These are phyloP conservation scores for Pleurotus platypus DNA, from an alignment of 768 basidiomycete species.

Conservation along the genomic window DNA sequence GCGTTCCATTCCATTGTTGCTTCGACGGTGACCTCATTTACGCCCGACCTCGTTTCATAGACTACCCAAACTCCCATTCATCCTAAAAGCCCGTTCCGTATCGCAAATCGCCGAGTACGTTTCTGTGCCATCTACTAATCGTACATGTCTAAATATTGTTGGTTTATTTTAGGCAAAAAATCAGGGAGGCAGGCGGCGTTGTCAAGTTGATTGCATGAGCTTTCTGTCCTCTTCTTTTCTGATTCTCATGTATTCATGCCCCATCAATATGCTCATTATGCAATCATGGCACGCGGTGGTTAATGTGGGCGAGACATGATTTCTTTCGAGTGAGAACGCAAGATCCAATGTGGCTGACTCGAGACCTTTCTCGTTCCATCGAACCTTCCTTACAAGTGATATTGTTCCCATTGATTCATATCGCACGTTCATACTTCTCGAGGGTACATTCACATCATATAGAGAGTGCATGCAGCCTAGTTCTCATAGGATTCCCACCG, in stretches of 20 bases:
- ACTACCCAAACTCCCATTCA: slow-evolving; percentile 88
- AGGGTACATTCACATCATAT: too few relatives aligned
- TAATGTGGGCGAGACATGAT: too few relatives aligned
- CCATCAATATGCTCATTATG: slow-evolving; percentile 4
- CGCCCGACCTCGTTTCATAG: slow-evolving; percentile 27
- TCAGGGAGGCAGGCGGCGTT: slow-evolving; percentile 93
- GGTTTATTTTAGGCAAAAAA: slow-evolving; percentile 48
- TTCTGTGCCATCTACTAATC: neutral
- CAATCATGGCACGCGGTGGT: neutral
- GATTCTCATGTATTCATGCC: slow-evolving; percentile 15
- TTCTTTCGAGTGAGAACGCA: neutral
- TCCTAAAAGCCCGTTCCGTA: slow-evolving; percentile 97
- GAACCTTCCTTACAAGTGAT: neutral
- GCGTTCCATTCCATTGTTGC: slow-evolving; percentile 26
- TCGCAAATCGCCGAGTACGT: slow-evolving; percentile 79
- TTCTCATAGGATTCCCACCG: too few relatives aligned
- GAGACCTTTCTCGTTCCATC: neutral
- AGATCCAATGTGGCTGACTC: neutral
- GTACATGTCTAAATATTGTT: slow-evolving; percentile 1
- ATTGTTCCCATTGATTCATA: too few relatives aligned
- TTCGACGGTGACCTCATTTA: neutral
- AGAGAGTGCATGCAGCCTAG: too few relatives aligned
- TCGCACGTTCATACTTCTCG: too few relatives aligned
- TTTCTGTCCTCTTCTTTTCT: slow-evolving; percentile 23
- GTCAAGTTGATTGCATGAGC: slow-evolving; percentile 86